Percentiles rank a stretch among this genome's conserved stretches.
phyloP scores from a whole-genome alignment of 768 basidiomycete species.

The Crepidotus variabilis region DNA sequence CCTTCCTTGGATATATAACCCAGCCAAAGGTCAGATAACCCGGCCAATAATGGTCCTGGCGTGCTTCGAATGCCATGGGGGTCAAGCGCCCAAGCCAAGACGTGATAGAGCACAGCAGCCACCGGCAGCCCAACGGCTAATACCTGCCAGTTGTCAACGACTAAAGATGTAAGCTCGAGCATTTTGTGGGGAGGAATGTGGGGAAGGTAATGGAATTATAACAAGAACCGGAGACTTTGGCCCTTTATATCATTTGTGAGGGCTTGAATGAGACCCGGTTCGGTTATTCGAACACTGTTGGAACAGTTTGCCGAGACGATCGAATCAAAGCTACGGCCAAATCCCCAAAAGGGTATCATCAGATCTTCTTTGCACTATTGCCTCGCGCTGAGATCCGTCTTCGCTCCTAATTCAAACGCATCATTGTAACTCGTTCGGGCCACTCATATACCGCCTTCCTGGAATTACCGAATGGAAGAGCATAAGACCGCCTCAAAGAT shows the following conservation, averaged over 20 bases:
- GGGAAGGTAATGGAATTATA: slow-evolving; percentile 1
- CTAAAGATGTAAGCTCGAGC: slow-evolving; percentile 20
- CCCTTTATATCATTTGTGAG: slow-evolving; percentile 12
- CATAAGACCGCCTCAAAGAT: neutral
- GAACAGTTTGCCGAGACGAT: slow-evolving; percentile 22
- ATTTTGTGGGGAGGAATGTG: slow-evolving; percentile 15
- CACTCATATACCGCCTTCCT: slow-evolving; percentile 13
- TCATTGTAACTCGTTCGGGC: slow-evolving; percentile 12
- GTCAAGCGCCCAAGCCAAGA: slow-evolving; percentile 54
- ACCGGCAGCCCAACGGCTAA: slow-evolving; percentile 24
- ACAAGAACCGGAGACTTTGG: neutral
- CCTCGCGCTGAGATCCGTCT: slow-evolving; percentile 22
- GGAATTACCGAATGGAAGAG: neutral
- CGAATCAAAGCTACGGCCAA: slow-evolving; percentile 16
- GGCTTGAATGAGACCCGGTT: neutral
- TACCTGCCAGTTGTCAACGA: slow-evolving; percentile 20
- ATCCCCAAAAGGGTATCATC: slow-evolving; percentile 12
- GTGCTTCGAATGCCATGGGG: slow-evolving; percentile 53
- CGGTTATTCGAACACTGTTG: neutral
- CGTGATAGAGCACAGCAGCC: slow-evolving; percentile 30
- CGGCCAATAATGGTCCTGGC: slow-evolving; percentile 71
- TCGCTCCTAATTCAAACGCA: slow-evolving; percentile 10
- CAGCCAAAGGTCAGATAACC: slow-evolving; percentile 72
- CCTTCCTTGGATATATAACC: slow-evolving; percentile 62
- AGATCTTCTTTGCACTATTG: slow-evolving; percentile 5